Evolutionary conservation across 2,329 filamentous ascomycete species (phyloP).

Genomic region (Talaromyces islandicus): DNA sequence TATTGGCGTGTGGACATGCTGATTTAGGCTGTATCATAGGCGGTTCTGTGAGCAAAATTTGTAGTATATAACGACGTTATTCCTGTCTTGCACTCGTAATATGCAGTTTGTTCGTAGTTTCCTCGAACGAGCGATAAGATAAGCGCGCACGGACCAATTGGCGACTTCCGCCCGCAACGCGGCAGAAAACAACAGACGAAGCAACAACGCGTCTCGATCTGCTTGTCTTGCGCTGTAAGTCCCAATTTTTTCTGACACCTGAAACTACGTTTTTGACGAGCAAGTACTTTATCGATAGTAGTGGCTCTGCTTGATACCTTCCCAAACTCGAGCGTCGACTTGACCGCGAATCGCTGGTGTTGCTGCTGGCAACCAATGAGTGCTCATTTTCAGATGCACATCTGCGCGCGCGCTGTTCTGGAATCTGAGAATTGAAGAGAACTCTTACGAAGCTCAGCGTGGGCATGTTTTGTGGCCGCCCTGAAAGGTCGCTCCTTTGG

Average conservation of each 20-base stretch:
- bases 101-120: no score
- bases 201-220: background rate
- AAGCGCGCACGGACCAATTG: background rate
- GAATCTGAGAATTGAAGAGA: background rate
- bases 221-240: background rate
- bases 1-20: slow-evolving; percentile 86
- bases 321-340: background rate
- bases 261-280: background rate
- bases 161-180: background rate
- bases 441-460: background rate
- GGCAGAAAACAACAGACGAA: slow-evolving; percentile 6
- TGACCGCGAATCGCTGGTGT: background rate
- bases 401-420: background rate
- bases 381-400: background rate
- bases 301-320: background rate
- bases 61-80: background rate
- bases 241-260: background rate
- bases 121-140: background rate
- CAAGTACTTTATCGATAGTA: background rate
- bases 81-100: background rate
- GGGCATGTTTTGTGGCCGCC: background rate
- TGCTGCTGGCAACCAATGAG: background rate
- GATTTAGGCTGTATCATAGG: slow-evolving; percentile 7
- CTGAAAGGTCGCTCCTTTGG: background rate
- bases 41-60: background rate